A percentile compares a stretch with the other conserved stretches of the same genome.
phyloP scores from a whole-genome alignment of 306 rosid genomes.

The Senna tora region DNA sequence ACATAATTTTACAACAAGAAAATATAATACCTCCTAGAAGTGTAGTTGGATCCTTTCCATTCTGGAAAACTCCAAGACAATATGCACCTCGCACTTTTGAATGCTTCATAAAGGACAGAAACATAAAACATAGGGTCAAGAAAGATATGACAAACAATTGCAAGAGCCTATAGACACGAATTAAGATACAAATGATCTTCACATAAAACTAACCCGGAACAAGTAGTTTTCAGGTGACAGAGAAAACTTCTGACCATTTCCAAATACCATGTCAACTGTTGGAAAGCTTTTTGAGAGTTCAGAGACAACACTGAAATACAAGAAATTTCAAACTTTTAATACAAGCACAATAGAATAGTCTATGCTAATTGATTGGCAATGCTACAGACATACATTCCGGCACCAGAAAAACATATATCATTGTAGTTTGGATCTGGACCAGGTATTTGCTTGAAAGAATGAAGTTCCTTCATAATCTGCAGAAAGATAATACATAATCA shows the following conservation, averaged over 20 bases:
- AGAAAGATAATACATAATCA: conserved; percentile 31
- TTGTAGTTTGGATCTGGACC: conserved; percentile 93
- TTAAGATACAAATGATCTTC: conserved; percentile 29
- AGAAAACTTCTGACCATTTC: conserved; percentile 68
- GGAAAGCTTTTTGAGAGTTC: conserved; percentile 72
- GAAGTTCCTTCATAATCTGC: conserved; percentile 76
- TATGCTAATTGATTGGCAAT: conserved; percentile 30
- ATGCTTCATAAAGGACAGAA: conserved; percentile 64
- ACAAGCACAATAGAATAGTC: conserved; percentile 26
- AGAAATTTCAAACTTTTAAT: conserved; percentile 40
- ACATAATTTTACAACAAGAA: conserved; percentile 16
- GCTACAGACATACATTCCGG: conserved; percentile 62
- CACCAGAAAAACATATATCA: conserved; percentile 81
- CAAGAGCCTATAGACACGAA: conserved; percentile 4
- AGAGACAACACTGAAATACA: conserved; percentile 66
- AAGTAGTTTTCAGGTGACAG: conserved; percentile 95
- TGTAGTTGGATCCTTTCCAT: conserved; percentile 87
- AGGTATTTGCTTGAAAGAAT: conserved; percentile 59
- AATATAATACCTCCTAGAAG: conserved; percentile 85
- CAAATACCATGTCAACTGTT: conserved; percentile 88
- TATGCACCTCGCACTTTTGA: conserved; percentile 88
- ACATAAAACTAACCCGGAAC: conserved; percentile 67
- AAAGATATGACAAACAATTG: conserved; percentile 10
- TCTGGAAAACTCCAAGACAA: conserved; percentile 88
- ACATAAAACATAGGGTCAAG: conserved; percentile 36